Percentiles rank a stretch among this genome's conserved stretches.
Evolutionary conservation across 2,329 filamentous ascomycete species (phyloP).

Genomic region (Elsinoe perseae): DNA sequence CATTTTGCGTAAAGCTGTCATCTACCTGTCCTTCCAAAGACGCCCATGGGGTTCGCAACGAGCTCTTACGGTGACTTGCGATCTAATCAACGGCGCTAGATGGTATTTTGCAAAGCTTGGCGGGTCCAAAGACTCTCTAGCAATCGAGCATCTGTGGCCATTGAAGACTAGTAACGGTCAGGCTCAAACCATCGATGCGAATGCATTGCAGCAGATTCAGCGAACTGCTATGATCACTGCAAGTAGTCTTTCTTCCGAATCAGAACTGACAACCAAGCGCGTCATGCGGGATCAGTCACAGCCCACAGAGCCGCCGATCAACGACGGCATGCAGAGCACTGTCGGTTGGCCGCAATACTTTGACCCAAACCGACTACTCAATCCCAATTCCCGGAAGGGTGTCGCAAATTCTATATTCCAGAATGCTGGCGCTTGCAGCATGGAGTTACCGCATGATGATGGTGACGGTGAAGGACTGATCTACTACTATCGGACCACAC

Average conservation of each 20-base stretch:
- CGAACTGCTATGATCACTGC: neutral
- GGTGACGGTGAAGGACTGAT: neutral
- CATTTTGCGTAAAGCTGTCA: slow-evolving; percentile 59
- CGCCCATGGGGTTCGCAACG: neutral
- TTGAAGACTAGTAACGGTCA: neutral
- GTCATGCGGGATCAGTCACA: neutral
- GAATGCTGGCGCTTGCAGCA: neutral
- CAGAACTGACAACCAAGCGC: neutral
- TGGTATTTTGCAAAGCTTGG: slow-evolving; percentile 6
- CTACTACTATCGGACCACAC: neutral
- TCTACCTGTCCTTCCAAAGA: slow-evolving; percentile 19
- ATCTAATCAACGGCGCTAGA: neutral
- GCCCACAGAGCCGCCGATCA: neutral
- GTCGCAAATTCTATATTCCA: neutral
- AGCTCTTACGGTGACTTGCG: slow-evolving; percentile 1
- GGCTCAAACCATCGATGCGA: neutral
- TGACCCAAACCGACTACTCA: neutral
- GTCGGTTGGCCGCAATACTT: neutral
- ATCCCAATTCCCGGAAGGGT: neutral
- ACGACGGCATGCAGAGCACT: neutral
- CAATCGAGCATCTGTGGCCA: neutral
- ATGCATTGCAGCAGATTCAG: neutral
- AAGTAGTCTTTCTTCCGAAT: neutral
- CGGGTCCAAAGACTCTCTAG: neutral
- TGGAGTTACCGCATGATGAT: slow-evolving; percentile 1